A percentile compares a stretch with the other conserved stretches of the same genome.
Evolutionary conservation across 129 eudicot species (phyloP).

Genomic region (Scalesia atractyloides): DNA sequence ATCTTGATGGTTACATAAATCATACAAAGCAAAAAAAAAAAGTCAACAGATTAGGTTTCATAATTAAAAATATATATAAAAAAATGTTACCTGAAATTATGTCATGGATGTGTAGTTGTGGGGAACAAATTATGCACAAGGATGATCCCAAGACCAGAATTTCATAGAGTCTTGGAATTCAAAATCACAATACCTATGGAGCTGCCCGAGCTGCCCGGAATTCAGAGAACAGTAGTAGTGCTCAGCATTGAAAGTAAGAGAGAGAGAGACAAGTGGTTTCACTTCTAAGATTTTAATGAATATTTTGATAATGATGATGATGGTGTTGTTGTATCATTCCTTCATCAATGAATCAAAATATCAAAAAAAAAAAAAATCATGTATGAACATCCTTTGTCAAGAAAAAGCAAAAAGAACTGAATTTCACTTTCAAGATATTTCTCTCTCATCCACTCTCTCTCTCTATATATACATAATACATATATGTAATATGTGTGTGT

Average conservation of each 20-base stretch:
- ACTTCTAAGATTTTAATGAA: slow-evolving; percentile 22
- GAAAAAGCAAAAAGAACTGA: background rate
- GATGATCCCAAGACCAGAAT: slow-evolving; percentile 56
- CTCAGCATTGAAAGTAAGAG: slow-evolving; percentile 17
- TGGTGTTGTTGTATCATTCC: slow-evolving; percentile 15
- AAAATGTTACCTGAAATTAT: slow-evolving; percentile 56
- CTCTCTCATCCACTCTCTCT: slow-evolving; percentile 38
- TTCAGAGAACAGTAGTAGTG: slow-evolving; percentile 32
- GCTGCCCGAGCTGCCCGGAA: slow-evolving; percentile 40
- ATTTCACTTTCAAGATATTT: slow-evolving; percentile 27
- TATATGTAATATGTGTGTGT: slow-evolving; percentile 10
- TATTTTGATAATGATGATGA: slow-evolving; percentile 24
- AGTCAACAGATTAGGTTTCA: slow-evolving; percentile 26
- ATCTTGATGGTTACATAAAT: slow-evolving; percentile 17
- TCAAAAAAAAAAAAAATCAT: slow-evolving; percentile 33
- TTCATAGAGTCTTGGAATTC: slow-evolving; percentile 21
- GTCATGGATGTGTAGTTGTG: slow-evolving; percentile 59
- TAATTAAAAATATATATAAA: background rate
- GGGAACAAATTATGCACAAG: slow-evolving; percentile 47
- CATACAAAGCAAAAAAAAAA: slow-evolving; percentile 26
- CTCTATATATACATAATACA: slow-evolving; percentile 9
- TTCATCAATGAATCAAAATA: slow-evolving; percentile 36
- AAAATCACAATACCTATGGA: slow-evolving; percentile 27
- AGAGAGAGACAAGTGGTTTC: slow-evolving; percentile 8
- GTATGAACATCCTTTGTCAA: no score